Conservation (phyloP, 2,329 filamentous ascomycete species). For the Neurospora sp. region DNA sequence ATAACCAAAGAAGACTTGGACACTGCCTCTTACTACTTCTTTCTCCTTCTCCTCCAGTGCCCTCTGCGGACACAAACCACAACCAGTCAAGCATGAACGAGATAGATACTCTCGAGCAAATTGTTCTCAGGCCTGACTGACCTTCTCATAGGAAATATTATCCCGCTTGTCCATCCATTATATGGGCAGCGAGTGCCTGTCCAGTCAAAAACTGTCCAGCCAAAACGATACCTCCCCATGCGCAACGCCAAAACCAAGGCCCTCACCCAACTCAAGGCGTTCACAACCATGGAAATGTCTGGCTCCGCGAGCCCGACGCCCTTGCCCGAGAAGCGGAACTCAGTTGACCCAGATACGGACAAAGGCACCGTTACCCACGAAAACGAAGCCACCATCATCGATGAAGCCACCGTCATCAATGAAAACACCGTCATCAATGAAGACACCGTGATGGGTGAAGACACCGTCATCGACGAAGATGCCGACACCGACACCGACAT, state of each 20-base stretch:
- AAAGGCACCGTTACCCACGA: neutral
- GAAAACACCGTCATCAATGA: neutral
- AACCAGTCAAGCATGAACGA: neutral
- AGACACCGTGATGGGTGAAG: neutral
- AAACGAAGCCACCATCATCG: neutral
- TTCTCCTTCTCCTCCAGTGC: neutral
- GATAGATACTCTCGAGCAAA: neutral
- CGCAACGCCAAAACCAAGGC: neutral
- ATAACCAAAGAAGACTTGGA: neutral
- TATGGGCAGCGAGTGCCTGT: neutral
- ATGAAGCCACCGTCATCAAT: neutral
- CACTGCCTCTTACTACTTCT: neutral
- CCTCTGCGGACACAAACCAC: neutral
- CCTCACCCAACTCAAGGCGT: neutral
- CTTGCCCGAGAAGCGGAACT: neutral
- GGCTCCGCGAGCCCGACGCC: too few relatives aligned
- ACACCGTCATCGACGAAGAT: too few relatives aligned
- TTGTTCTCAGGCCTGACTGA: neutral
- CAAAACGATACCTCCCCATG: neutral
- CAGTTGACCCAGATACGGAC: neutral
- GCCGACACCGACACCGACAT: neutral
- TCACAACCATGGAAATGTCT: neutral
- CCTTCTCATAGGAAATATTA: neutral
- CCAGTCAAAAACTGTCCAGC: neutral
- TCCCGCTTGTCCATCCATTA: neutral